Evolutionary conservation across 345 rosid genomes (phyloP), one percentile per base, ranked within the genome.

Genomic region (Mercurialis annua): DNA sequence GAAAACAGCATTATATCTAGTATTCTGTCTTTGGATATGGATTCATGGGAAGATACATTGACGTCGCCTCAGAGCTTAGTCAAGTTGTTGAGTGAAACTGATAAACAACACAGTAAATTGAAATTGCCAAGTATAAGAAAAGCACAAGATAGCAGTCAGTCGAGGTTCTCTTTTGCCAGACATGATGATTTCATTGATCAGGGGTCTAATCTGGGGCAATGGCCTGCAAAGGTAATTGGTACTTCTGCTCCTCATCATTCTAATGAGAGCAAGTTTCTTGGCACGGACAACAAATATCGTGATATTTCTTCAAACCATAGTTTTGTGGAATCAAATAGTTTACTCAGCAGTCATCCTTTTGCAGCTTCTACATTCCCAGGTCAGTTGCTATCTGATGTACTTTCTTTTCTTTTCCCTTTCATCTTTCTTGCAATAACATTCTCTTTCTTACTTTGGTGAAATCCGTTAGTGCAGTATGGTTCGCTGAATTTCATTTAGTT

Each of bases 91-190:
- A 44, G 42, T 49, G 65, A 65, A 36, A 71, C 55, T 38, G 70
- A 71, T 58, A 48, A 42, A 7, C 65, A 71, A 15, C 59, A 50
- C 38, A 34, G 44, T 57, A 34, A 43, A 21, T 24, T 58, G 21
- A 65, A 50, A 58, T 48, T 58, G 15, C 64, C 75, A 36, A 33
- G 68, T 66, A 21, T 58, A 17, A 42, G 75, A 59, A 71, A 65
- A 71, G 53, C 31, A 29, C 70, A 64, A 15, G 68, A 58, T 18
- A 50, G 49, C 34, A 44, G 56, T 49, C 69, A 71, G 53, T 71
- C 75, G 8, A 71, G 75, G 70, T 71, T 71, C 59, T 71, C 75
- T 7, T 71, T 71, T 65, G 75, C 78, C 29, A 62, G 78, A 43
- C 73, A 74, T 59, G 70, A 64, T 43, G 73, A 59, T 63, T 57